Evolutionary conservation across 2,329 filamentous ascomycete species (phyloP), one percentile per base, ranked within the genome.

Genomic region (Cylindrodendrum hubeiense): DNA sequence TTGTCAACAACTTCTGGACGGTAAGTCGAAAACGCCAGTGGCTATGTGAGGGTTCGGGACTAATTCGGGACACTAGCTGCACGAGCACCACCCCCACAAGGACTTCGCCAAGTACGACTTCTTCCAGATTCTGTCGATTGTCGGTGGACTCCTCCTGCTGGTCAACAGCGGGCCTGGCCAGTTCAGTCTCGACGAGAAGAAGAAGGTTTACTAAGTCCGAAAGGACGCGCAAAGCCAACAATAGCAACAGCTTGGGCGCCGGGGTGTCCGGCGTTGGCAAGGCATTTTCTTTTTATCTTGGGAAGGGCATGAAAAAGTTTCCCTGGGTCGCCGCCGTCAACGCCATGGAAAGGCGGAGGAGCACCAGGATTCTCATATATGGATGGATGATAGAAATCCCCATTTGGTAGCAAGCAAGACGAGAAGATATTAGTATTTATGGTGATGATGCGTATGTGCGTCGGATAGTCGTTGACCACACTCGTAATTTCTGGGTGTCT

Each of bases 91-190:
- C 86, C 96, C 96, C 52, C 95, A 98, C 88, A 98, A 98, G 89
- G 96, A 99, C 83, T 99, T 99, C 79, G 96, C 96, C 86, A 99
- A 99, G 85, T 99, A 99, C 89, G 96, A 99, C 81, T 99, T 99
- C 87, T 99, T 99, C 91, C 96, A 99, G 86, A 98, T 98, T 75
- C 87, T 99, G 60, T 99, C 96, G 56, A 99, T 99, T 79, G 95
- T 98, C 71, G 96, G 96, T 70, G 96, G 96, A 80, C 93, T 99
- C 63, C 88, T 99, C 63, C 91, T 99, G 71, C 89, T 99, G 72
- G 95, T 98, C 84, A 99, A 99, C 89, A 98, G 96, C 89, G 96
- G 96, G 67, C 96, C 96, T 10, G 96, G 96, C 69, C 95, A 97
- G 82, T 93, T 98, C 87, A 97, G 93, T 80, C 95, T 98, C 81